Evolutionary conservation across 1,139 yeast genomes (phyloP), one percentile per base, ranked within the genome.

Genomic region (Magnusiomyces paraingens): DNA sequence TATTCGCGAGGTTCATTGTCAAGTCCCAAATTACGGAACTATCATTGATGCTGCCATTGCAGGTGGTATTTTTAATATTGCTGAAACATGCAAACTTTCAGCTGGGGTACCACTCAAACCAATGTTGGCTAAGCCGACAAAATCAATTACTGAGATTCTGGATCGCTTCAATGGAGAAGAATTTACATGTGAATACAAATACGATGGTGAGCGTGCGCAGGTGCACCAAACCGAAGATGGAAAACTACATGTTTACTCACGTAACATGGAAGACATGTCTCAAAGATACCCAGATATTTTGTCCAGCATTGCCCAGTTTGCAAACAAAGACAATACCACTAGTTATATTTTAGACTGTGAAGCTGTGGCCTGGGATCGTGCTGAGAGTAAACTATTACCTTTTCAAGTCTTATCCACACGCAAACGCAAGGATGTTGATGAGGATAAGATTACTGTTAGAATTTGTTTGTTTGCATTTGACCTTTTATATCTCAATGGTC

Each of bases 131-230:
- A 93, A 93, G 66, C 99, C 99, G 1, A 91, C 99, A 0, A 93
- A 93, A 65, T 81, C 96, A 2, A 84, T 94, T 47, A 79, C 86
- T 32, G 99, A 94, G 66, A 87, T 94, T 0, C 75, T 93, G 56
- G 96, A 93, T 66, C 76, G 95, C 54, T 90, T 93, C 67, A 87
- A 86, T 60, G 91, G 85, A 38, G 86, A 84, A 61, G 81, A 81
- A 56, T 93, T 93, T 65, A 90, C 98, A 0, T 91, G 97, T 67
- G 99, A 93, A 67, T 93, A 91, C 72, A 93, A 93, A 66, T 93
- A 93, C 65, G 99, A 93, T 68, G 99, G 99, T 48, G 99, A 94
- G 70, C 80, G 99, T 62, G 98, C 98, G 0, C 99, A 93, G 66
- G 85, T 93, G 8, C 99, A 93, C 68, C 70, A 86, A 40, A 69